phyloP scores from a whole-genome alignment of 352 stramenopile genomes.

The Pythium oligandrum region DNA sequence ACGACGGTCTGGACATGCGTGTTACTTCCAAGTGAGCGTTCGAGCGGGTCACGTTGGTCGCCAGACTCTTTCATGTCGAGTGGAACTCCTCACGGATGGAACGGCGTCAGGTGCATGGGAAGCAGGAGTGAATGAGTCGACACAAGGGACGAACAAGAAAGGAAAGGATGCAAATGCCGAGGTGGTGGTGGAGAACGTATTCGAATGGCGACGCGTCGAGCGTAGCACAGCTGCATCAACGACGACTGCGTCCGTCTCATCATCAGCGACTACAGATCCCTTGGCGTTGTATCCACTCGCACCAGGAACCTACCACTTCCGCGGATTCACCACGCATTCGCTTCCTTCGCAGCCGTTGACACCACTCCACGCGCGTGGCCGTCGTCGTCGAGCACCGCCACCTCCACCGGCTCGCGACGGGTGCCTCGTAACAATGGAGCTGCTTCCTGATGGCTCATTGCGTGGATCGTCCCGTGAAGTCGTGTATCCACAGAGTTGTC shows the following conservation, averaged over 20 bases:
- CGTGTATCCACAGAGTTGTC: slow-evolving; percentile 52
- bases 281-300: slow-evolving; percentile 40
- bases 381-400: slow-evolving; percentile 11
- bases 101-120: slow-evolving; percentile 10
- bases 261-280: background rate
- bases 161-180: background rate
- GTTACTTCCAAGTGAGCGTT: slow-evolving; percentile 40
- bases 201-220: slow-evolving; percentile 10
- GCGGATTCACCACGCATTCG: slow-evolving; percentile 47
- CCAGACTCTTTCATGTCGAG: slow-evolving; percentile 36
- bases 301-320: slow-evolving; percentile 60
- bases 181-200: slow-evolving; percentile 14
- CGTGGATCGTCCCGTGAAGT: slow-evolving; percentile 53
- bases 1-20: slow-evolving; percentile 11
- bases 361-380: background rate
- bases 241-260: background rate
- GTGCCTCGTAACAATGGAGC: slow-evolving; percentile 60
- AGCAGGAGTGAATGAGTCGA: slow-evolving; percentile 7
- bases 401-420: slow-evolving; percentile 27
- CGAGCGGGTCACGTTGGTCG: slow-evolving; percentile 30
- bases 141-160: background rate
- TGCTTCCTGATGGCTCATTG: slow-evolving; percentile 46
- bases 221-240: background rate
- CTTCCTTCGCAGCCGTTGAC: slow-evolving; percentile 8
- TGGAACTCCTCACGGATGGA: slow-evolving; percentile 25